Evolutionary conservation across 768 basidiomycete species (phyloP), one percentile per base, ranked within the genome.

Genomic region (Macrolepiota fuliginosa): DNA sequence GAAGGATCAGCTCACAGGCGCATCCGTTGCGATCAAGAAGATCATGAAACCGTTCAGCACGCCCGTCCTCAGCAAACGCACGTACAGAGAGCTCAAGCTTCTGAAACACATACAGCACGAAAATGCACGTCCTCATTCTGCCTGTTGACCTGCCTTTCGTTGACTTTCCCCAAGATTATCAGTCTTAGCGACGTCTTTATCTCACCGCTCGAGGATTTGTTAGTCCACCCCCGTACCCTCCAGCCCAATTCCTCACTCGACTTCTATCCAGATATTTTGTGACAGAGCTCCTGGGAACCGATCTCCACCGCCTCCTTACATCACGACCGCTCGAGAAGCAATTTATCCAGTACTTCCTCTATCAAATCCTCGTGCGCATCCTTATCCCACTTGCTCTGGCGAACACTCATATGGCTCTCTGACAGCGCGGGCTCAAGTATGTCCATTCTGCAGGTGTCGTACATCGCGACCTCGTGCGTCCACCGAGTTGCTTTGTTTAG

Each of bases 11-110:
- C 85, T 98, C 58, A 96, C 94, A 9, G 91, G 87, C 45, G 86
- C 94, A 50, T 91, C 93, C 17, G 96, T 96, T 61, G 97, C 97
- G 70, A 96, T 99, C 81, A 99, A 99, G 86, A 98, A 98, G 87
- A 99, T 98, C 81, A 98, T 98, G 96, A 99, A 99, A 76, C 97
- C 97, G 6, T 99, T 99, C 79, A 92, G 91, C 72, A 98, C 97
- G 5, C 96, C 97, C 19, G 97, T 99, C n/a, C 82, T 99, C 68
- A 90, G 89, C 75, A 98, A 98, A 78, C 83, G 97, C 65, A 99
- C 97, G 1, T 98, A 98, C 75, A 86, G 97, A 63, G 97, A 99
- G 77, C 84, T 99, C 69, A 99, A 99, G 77, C 83, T 99, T 45
- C 83, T 99, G 71, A 98, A 98, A 78, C 96, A 99, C 75, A 92